Evolutionary conservation across 257 asterid genomes (phyloP).

Genomic region (Solanum verrucosum): DNA sequence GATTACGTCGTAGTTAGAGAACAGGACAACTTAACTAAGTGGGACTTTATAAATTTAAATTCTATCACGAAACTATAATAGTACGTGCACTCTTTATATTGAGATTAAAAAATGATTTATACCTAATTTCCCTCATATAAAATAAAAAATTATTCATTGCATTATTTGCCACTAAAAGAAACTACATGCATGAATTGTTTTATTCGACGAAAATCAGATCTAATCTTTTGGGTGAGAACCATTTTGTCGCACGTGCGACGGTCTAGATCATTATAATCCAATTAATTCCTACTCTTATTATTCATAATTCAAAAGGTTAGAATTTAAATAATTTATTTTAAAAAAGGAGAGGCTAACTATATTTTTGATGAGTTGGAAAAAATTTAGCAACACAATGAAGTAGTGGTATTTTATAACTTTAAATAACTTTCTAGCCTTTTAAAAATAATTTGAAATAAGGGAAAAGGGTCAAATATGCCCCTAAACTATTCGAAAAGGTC

Average conservation of each 20-base stretch:
- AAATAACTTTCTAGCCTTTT: neutral
- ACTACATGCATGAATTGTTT: neutral
- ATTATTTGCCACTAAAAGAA: neutral
- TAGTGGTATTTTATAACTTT: neutral
- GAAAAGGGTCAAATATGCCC: too few species aligned
- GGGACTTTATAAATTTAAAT: neutral
- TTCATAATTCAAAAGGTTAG: neutral
- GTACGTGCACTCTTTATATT: neutral
- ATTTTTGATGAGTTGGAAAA: neutral
- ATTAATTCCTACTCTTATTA: neutral
- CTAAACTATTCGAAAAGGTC: too few species aligned
- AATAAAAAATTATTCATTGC: neutral
- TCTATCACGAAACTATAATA: neutral
- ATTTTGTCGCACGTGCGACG: neutral
- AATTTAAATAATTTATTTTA: neutral
- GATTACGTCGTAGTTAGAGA: neutral
- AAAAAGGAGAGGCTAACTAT: neutral
- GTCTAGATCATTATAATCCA: neutral
- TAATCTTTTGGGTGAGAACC: neutral
- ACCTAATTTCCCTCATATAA: neutral
- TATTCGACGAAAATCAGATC: neutral
- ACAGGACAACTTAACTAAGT: neutral
- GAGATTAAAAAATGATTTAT: neutral
- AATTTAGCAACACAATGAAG: neutral
- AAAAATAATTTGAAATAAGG: neutral